Conservation (phyloP, 371 early-diverging fungal species). For the Circinella umbellata region DNA sequence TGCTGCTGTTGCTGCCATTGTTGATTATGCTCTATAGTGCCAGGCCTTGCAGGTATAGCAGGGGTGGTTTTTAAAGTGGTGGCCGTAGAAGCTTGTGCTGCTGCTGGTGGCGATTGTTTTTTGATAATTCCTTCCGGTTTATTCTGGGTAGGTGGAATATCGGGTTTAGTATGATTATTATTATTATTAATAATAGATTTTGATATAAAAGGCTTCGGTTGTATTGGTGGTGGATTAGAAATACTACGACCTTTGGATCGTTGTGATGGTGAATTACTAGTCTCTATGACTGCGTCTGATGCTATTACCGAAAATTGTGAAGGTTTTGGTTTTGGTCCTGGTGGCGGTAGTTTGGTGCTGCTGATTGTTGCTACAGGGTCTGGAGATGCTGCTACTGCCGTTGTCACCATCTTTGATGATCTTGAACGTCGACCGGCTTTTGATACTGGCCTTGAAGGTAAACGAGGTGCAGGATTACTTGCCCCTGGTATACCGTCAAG, state of each 20-base stretch:
- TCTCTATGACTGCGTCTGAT: neutral
- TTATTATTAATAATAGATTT: neutral
- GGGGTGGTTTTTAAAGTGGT: constrained; percentile 1
- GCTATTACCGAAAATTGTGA: neutral
- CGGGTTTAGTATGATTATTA: neutral
- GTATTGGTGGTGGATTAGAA: constrained; percentile 19
- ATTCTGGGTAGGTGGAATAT: constrained; percentile 2
- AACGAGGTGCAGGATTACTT: constrained; percentile 40
- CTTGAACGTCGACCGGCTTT: constrained; percentile 27
- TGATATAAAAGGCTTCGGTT: constrained; percentile 9
- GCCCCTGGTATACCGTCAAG: constrained; percentile 17
- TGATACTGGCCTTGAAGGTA: constrained; percentile 45
- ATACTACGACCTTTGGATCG: constrained; percentile 9
- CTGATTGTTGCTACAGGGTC: constrained; percentile 2
- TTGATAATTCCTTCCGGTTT: constrained; percentile 1
- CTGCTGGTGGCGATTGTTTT: neutral
- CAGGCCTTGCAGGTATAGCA: constrained; percentile 3
- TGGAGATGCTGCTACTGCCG: neutral
- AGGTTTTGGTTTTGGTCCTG: constrained; percentile 2
- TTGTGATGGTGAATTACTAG: neutral
- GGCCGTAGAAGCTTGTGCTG: neutral
- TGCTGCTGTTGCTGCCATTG: constrained; percentile 9
- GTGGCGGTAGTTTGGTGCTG: constrained; percentile 10
- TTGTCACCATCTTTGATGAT: neutral
- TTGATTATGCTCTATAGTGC: neutral